Conservation (phyloP, 768 basidiomycete genomes). For the Termitomyces sp. region DNA sequence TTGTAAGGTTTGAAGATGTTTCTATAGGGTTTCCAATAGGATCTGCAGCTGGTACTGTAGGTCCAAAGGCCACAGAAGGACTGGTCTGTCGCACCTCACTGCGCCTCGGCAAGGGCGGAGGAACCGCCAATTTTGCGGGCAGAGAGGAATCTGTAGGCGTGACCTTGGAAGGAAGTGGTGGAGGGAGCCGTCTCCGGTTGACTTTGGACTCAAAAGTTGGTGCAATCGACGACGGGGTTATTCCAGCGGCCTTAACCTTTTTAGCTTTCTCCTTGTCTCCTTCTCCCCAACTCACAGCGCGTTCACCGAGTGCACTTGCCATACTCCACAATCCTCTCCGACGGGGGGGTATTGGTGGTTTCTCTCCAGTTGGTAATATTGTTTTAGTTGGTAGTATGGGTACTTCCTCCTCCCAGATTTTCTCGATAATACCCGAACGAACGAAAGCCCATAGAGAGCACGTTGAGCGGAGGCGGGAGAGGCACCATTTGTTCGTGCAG, state of each 20-base stretch:
- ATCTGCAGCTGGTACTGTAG: background rate
- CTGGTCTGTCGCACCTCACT: conserved; percentile 29
- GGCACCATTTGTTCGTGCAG: conserved; percentile 82
- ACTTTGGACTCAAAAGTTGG: conserved; percentile 12
- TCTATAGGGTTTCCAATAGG: background rate
- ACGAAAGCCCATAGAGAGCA: conserved; percentile 90
- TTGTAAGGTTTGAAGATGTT: background rate
- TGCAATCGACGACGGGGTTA: background rate
- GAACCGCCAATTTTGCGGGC: conserved; percentile 17
- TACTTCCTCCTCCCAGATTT: conserved; percentile 83
- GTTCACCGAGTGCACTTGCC: conserved; percentile 55
- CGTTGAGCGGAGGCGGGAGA: conserved; percentile 75
- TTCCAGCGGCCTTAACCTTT: conserved; percentile 8
- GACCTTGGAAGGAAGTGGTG: conserved; percentile 18
- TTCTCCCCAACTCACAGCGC: conserved; percentile 50
- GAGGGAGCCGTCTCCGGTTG: conserved; percentile 24
- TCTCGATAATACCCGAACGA: conserved; percentile 73
- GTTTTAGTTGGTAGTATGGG: conserved; percentile 26
- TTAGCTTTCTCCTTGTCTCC: conserved; percentile 33
- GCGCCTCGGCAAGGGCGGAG: conserved; percentile 49
- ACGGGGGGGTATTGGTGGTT: conserved; percentile 60
- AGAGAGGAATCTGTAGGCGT: conserved; percentile 21
- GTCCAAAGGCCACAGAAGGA: conserved; percentile 4
- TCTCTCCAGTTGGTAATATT: conserved; percentile 23
- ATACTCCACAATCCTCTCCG: conserved; percentile 63